Conservation (phyloP, 2,329 filamentous ascomycete species). For the Sporothrix mexicana region DNA sequence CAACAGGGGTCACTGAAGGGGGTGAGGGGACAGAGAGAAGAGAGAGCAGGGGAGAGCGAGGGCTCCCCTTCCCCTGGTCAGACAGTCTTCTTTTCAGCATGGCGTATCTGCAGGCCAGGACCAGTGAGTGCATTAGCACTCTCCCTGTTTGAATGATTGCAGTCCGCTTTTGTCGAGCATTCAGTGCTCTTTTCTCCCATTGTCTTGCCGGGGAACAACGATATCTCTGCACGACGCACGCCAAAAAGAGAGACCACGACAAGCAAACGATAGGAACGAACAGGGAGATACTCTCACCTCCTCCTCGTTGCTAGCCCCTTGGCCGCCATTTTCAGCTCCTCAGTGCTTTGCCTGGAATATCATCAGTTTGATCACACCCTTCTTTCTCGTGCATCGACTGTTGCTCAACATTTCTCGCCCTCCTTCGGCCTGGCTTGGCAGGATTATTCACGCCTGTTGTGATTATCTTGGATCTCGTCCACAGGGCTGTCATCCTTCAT, state of each 20-base stretch:
- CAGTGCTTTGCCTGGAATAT: background rate
- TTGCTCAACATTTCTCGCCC: conserved; percentile 14
- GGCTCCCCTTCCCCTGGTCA: conserved; percentile 7
- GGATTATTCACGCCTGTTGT: background rate
- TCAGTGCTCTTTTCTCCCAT: background rate
- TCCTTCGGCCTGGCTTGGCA: background rate
- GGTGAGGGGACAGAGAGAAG: background rate
- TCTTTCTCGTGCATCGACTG: conserved; percentile 1
- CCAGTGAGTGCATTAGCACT: background rate
- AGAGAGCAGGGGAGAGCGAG: background rate
- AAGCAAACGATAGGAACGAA: background rate
- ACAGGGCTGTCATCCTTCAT: background rate
- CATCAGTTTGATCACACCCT: conserved; percentile 13
- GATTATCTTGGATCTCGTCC: background rate
- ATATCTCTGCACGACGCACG: background rate
- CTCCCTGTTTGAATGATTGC: background rate
- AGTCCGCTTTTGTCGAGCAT: no score
- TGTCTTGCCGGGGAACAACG: background rate
- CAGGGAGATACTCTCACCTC: background rate
- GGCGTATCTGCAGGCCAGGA: conserved; percentile 15
- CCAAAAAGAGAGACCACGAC: background rate
- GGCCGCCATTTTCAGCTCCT: conserved; percentile 14
- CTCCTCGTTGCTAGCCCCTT: conserved; percentile 12
- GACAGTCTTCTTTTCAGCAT: conserved; percentile 22
- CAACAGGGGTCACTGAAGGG: conserved; percentile 4